Percentiles rank a stretch among this genome's conserved stretches.
These are phyloP conservation scores for Taxawa tesnikishii DNA, from an alignment of 2,329 filamentous ascomycete genomes.

Conservation along the genomic window DNA sequence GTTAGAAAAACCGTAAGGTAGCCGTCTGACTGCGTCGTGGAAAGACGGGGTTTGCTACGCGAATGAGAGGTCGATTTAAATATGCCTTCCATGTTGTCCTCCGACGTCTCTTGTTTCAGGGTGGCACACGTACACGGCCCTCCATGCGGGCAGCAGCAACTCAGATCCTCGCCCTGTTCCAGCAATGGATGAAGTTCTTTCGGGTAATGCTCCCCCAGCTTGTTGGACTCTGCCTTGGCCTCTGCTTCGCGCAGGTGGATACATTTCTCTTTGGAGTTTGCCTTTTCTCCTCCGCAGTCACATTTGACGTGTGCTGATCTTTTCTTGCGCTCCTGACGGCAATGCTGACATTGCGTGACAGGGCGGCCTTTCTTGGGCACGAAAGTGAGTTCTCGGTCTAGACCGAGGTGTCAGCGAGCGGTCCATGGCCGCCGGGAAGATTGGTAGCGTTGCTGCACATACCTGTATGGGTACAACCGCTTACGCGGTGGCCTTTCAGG, in stretches of 20 bases:
- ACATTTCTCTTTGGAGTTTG: constrained; percentile 44
- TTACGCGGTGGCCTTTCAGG: constrained; percentile 95
- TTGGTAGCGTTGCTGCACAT: constrained; percentile 30
- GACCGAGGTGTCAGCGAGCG: constrained; percentile 11
- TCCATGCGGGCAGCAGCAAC: constrained; percentile 45
- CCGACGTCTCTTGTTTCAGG: constrained; percentile 40
- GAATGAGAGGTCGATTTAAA: constrained; percentile 10
- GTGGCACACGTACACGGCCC: constrained; percentile 46
- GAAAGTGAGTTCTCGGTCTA: constrained; percentile 83
- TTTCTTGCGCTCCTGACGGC: constrained; percentile 90
- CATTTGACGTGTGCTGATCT: constrained; percentile 91
- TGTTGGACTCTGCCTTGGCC: constrained; percentile 19
- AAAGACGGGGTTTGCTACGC: constrained; percentile 42
- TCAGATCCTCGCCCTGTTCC: constrained; percentile 26
- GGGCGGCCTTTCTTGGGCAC: constrained; percentile 97
- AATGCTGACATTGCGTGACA: constrained; percentile 95
- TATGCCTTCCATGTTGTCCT: constrained; percentile 12
- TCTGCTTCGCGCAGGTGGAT: constrained; percentile 26
- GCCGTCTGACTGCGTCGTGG: constrained; percentile 45
- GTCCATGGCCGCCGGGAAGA: no score
- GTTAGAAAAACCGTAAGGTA: constrained; percentile 50
- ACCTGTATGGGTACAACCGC: constrained; percentile 95
- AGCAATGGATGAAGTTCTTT: constrained; percentile 18
- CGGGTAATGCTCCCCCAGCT: constrained; percentile 8
- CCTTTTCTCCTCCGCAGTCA: constrained; percentile 85